Conservation (phyloP, 495 filamentous ascomycete genomes). For the Aspergillus indologenus region DNA sequence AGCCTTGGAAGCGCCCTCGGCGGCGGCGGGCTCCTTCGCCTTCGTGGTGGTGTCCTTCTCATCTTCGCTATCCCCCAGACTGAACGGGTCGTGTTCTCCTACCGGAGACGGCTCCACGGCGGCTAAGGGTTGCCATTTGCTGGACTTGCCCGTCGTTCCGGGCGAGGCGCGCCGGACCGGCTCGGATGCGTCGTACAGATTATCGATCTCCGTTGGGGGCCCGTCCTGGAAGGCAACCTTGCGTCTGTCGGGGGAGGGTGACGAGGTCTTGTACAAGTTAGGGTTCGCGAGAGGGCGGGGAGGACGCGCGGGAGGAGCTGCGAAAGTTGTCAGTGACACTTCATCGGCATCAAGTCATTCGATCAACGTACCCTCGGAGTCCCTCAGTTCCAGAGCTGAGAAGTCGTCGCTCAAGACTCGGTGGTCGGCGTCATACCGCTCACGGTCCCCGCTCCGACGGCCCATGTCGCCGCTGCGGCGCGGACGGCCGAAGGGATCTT, state of each 20-base stretch:
- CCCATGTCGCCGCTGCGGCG: constrained; percentile 56
- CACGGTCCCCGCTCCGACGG: constrained; percentile 75
- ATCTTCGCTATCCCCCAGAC: constrained; percentile 91
- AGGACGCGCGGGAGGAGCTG: constrained; percentile 51
- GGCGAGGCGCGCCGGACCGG: constrained; percentile 41
- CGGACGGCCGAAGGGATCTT: constrained; percentile 34
- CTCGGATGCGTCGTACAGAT: constrained; percentile 65
- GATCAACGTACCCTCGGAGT: constrained; percentile 58
- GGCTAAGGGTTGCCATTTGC: constrained; percentile 96
- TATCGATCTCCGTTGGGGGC: constrained; percentile 71
- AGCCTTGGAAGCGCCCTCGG: constrained; percentile 68
- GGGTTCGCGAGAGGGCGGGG: constrained; percentile 72
- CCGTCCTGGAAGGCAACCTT: constrained; percentile 79
- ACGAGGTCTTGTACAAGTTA: constrained; percentile 69
- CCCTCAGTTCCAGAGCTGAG: constrained; percentile 77
- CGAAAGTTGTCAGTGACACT: background rate
- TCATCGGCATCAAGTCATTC: constrained; percentile 1
- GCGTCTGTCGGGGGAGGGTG: constrained; percentile 60
- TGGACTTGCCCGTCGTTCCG: constrained; percentile 59
- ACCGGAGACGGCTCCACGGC: constrained; percentile 84
- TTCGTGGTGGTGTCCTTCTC: constrained; percentile 69
- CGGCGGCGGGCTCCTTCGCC: constrained; percentile 56
- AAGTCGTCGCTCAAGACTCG: constrained; percentile 89
- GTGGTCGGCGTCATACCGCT: constrained; percentile 95
- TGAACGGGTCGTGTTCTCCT: constrained; percentile 92